phyloP scores from a whole-genome alignment of 148 eudicot species.

The Diospyros lotus region DNA sequence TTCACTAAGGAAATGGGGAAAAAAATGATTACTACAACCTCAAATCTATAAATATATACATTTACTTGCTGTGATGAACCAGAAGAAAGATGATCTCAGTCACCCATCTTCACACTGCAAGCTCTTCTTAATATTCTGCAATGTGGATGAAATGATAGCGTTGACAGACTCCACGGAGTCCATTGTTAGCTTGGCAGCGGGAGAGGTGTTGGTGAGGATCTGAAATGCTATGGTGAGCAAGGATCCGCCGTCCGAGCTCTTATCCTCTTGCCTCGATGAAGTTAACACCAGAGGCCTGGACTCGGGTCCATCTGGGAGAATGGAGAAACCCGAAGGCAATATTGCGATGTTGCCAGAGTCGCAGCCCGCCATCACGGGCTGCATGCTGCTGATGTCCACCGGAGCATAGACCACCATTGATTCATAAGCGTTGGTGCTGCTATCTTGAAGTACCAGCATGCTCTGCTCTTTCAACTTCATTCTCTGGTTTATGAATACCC shows the following conservation, averaged over 20 bases:
- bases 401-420: constrained; percentile 77
- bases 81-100: constrained; percentile 9
- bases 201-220: constrained; percentile 60
- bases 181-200: constrained; percentile 50
- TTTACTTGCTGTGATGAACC: constrained; percentile 17
- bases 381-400: constrained; percentile 61
- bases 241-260: constrained; percentile 76
- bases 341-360: constrained; percentile 70
- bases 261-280: constrained; percentile 52
- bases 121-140: constrained; percentile 63
- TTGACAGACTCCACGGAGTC: constrained; percentile 74
- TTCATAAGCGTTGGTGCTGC: constrained; percentile 66
- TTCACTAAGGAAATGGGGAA: constrained; percentile 3
- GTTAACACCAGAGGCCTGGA: constrained; percentile 77
- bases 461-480: constrained; percentile 50
- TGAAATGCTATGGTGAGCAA: constrained; percentile 83
- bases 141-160: constrained; percentile 58
- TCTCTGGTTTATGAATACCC: constrained; percentile 39
- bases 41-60: constrained; percentile 14
- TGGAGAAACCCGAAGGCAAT: constrained; percentile 84
- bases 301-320: constrained; percentile 80
- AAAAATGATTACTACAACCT: constrained; percentile 9
- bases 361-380: constrained; percentile 86
- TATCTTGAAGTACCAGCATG: constrained; percentile 84
- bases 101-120: constrained; percentile 82